phyloP scores from a whole-genome alignment of 805 yeast genomes.

The Myxozyma nipponensis region DNA sequence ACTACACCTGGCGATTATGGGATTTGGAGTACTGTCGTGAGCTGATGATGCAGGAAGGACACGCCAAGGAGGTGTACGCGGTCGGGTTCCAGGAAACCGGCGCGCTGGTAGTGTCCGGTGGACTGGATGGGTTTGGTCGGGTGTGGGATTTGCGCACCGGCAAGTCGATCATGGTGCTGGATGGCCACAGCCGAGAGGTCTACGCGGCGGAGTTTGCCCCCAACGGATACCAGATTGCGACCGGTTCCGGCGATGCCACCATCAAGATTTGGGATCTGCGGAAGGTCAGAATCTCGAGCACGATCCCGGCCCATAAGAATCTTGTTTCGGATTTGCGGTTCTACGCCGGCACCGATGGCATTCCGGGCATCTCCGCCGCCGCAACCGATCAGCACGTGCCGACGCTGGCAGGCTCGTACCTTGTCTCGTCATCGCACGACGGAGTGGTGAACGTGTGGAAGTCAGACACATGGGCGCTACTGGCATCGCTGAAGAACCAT shows the following conservation, averaged over 20 bases:
- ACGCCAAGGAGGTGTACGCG: conserved; percentile 64
- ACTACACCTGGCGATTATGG: conserved; percentile 87
- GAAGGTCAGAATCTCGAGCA: conserved; percentile 40
- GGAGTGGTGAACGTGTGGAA: conserved; percentile 57
- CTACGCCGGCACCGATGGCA: conserved; percentile 35
- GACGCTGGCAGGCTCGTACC: conserved; percentile 43
- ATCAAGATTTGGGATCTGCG: conserved; percentile 87
- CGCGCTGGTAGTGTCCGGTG: conserved; percentile 67
- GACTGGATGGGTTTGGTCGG: conserved; percentile 66
- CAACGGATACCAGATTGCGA: conserved; percentile 70
- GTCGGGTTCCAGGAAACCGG: conserved; percentile 71
- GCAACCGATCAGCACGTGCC: conserved; percentile 36
- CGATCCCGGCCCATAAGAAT: conserved; percentile 72
- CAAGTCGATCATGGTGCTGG: conserved; percentile 51
- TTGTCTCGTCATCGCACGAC: conserved; percentile 70
- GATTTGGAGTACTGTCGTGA: conserved; percentile 52
- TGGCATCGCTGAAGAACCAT: conserved; percentile 52
- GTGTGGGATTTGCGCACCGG: conserved; percentile 90
- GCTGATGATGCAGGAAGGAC: conserved; percentile 78
- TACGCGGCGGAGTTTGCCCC: conserved; percentile 69
- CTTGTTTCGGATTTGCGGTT: conserved; percentile 65
- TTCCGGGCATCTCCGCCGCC: conserved; percentile 24
- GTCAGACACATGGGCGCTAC: conserved; percentile 64
- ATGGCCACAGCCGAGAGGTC: conserved; percentile 70
- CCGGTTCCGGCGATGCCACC: conserved; percentile 80